Evolutionary conservation across 2,329 filamentous ascomycete species (phyloP).

Genomic region (Cercospora brassicicola): DNA sequence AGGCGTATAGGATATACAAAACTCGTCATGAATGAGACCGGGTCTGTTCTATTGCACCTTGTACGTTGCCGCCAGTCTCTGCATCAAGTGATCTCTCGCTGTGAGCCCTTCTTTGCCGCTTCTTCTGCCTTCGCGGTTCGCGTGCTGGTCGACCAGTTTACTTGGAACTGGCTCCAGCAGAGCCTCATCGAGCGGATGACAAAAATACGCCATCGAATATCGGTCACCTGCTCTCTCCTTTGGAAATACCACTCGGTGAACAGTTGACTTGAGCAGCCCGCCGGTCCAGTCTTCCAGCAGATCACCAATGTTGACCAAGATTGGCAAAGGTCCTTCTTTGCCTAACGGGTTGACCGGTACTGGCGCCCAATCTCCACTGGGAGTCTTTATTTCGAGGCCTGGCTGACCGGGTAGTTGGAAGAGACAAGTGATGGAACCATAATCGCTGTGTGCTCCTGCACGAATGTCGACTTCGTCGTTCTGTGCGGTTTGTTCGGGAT

Average conservation of each 20-base stretch:
- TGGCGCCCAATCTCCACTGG: slow-evolving; percentile 44
- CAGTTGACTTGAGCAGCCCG: slow-evolving; percentile 79
- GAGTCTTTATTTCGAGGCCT: slow-evolving; percentile 77
- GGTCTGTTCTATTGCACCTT: slow-evolving; percentile 35
- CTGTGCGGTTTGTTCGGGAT: slow-evolving; percentile 26
- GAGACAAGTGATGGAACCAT: slow-evolving; percentile 67
- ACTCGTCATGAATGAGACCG: not conserved
- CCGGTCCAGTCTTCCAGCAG: slow-evolving; percentile 84
- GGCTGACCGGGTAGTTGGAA: slow-evolving; percentile 85
- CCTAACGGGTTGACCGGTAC: slow-evolving; percentile 47
- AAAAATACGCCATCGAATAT: slow-evolving; percentile 56
- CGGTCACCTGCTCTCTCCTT: slow-evolving; percentile 34
- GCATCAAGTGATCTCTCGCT: slow-evolving; percentile 59
- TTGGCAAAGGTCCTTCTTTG: slow-evolving; percentile 55
- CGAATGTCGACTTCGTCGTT: slow-evolving; percentile 62
- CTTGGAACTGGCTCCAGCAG: slow-evolving; percentile 59
- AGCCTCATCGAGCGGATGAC: slow-evolving; percentile 59
- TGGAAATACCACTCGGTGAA: slow-evolving; percentile 82
- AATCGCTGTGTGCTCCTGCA: slow-evolving; percentile 90
- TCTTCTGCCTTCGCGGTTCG: slow-evolving; percentile 33
- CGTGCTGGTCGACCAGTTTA: slow-evolving; percentile 45
- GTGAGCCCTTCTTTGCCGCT: slow-evolving; percentile 50
- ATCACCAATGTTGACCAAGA: slow-evolving; percentile 71
- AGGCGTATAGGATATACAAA: not conserved
- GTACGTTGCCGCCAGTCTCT: slow-evolving; percentile 61